phyloP scores from a whole-genome alignment of 2,329 filamentous ascomycete species.

The Lecanoromycetidae sp. region DNA sequence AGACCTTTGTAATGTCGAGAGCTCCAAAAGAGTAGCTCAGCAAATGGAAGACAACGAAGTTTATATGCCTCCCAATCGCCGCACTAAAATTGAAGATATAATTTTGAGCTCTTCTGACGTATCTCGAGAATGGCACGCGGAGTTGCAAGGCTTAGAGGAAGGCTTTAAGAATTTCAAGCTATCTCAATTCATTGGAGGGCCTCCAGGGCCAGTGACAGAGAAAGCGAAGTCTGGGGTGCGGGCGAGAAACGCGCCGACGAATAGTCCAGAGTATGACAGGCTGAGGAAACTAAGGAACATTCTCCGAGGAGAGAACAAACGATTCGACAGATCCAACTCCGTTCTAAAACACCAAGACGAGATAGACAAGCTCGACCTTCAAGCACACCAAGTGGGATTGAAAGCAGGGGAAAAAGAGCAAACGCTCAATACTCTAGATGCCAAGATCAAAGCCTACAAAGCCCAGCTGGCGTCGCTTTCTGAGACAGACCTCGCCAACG shows the following conservation, averaged over 20 bases:
- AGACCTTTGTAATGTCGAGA: constrained; percentile 19
- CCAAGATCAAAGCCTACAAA: constrained; percentile 14
- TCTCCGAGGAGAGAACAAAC: constrained; percentile 23
- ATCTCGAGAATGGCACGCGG: constrained; percentile 33
- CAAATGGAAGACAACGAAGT: constrained; percentile 23
- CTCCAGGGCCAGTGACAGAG: neutral
- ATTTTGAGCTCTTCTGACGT: constrained; percentile 20
- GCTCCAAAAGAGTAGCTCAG: constrained; percentile 23
- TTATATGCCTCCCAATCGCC: constrained; percentile 24
- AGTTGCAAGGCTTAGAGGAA: constrained; percentile 32
- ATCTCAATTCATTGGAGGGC: constrained; percentile 13
- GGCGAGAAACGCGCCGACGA: neutral
- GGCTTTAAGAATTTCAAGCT: constrained; percentile 17
- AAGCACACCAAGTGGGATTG: constrained; percentile 22
- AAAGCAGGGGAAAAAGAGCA: constrained; percentile 18
- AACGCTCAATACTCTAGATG: constrained; percentile 20
- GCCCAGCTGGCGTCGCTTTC: neutral
- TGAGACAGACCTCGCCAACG: neutral
- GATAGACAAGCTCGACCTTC: constrained; percentile 23
- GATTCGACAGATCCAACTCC: constrained; percentile 13
- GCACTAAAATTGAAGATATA: constrained; percentile 18
- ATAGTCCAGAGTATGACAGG: constrained; percentile 9
- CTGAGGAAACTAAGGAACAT: constrained; percentile 14
- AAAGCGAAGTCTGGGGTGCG: neutral
- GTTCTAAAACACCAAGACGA: constrained; percentile 18